phyloP scores from a whole-genome alignment of 1,139 yeast species.

The Geotrichum candidum region DNA sequence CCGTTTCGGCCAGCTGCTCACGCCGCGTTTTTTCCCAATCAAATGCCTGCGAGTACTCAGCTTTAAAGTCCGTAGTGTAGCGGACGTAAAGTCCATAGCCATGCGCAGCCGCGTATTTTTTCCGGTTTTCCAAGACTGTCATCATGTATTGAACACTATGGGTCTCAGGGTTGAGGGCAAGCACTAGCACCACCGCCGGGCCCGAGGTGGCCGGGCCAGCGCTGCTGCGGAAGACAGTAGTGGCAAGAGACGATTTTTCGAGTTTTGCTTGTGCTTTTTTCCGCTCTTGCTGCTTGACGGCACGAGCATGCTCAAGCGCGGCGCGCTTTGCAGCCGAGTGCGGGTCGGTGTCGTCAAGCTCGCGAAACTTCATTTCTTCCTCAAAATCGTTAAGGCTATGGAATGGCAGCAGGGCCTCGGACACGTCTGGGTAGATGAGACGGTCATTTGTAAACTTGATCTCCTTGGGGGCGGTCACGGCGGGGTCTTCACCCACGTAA shows the following conservation, averaged over 20 bases:
- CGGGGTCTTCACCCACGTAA: too few relatives aligned
- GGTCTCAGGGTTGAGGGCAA: conserved; percentile 69
- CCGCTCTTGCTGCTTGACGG: too few relatives aligned
- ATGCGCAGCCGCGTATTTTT: conserved; percentile 72
- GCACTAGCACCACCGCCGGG: conserved; percentile 50
- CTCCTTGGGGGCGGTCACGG: neutral
- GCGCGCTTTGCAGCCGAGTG: too few relatives aligned
- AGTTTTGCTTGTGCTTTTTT: too few relatives aligned
- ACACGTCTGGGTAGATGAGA: neutral
- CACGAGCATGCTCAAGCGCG: too few relatives aligned
- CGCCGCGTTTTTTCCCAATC: neutral
- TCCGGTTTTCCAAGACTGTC: conserved; percentile 70
- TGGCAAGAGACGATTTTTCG: too few relatives aligned
- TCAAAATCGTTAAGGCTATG: too few relatives aligned
- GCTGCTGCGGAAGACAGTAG: too few relatives aligned
- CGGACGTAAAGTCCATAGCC: conserved; percentile 72
- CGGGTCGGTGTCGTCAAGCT: too few relatives aligned
- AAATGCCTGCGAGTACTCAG: conserved; percentile 17
- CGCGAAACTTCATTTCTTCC: too few relatives aligned
- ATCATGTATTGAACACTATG: conserved; percentile 56
- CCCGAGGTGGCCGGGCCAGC: too few relatives aligned
- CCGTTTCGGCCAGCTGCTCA: neutral
- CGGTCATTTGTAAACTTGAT: neutral
- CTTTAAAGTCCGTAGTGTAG: conserved; percentile 63
- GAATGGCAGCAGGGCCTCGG: neutral